Base-by-base conservation (phyloP, 2,329 filamentous ascomycete species). In the Cladosporium halotolerans region DNA sequence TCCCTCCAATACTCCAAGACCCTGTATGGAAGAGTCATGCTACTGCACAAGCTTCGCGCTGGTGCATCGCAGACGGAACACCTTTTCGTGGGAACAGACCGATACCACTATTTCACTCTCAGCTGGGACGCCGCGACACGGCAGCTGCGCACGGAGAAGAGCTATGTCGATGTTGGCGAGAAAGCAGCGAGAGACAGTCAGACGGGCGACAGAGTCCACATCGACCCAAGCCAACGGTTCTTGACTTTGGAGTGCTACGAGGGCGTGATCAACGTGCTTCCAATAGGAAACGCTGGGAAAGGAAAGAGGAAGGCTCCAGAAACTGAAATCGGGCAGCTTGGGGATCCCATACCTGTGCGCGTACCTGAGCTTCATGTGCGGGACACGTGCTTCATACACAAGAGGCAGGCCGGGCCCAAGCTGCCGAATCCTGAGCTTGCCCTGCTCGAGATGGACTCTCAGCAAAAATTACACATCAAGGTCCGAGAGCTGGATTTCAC, bases 51-150 rank as follows among this genome's bases (percentile, higher is more conserved):
- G 64, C 77, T 99, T 45, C 83, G 83, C 23, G 89, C 91, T 5
- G 82, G 83, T 45, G 82, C 88, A 61, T 84, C 85, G 28, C 72
- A 78, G 4, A 89, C 84, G 45, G 90, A 97, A 62, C 82, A 96
- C 57, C 81, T 99, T 56, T 96, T 99, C 67, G 80, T 99, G 54
- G 92, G 90, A 46, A 99, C 93, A 44, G 87, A 96, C 66, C 83
- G 87, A 52, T 87, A 88, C 62, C 85, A 90, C 63, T 97, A 96
- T 73, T 96, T 97, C 69, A 95, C 89, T 1, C 71, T 96, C 16
- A 83, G 79, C 13, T 99, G 93, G 91, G 84, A 96, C 62, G 64
- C 78, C 0, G 70, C 79, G 1, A 71, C 65, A 19, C 76, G 74
- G 16, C 71, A 77, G 51, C 69, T 84, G 11, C 72, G 72, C 36